A percentile compares a stretch with the other conserved stretches of the same genome.
These are phyloP conservation scores for Aegilops speltoides DNA, from an alignment of 176 grass and related monocot genomes.

Conservation along the genomic window DNA sequence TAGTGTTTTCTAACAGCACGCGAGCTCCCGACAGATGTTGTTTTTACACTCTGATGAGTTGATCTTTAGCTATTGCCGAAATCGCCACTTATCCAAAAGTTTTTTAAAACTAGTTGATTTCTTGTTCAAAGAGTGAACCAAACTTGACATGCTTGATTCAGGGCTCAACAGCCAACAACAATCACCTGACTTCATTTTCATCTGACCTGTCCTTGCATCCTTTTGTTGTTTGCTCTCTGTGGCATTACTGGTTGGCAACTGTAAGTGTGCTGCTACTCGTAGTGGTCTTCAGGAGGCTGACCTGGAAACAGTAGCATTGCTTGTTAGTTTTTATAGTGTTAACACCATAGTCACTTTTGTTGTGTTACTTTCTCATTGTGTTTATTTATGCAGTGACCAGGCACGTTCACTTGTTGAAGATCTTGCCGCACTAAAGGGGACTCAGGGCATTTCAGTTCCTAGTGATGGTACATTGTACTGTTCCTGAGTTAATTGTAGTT, in stretches of 20 bases:
- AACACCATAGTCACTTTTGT: conserved; percentile 8
- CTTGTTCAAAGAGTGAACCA: background rate
- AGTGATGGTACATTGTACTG: conserved; percentile 29
- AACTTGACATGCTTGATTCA: background rate
- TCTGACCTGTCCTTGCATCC: background rate
- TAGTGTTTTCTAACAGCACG: background rate
- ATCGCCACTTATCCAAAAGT: background rate
- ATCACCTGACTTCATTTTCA: background rate
- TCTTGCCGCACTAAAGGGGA: conserved; percentile 47
- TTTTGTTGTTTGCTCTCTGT: conserved; percentile 4
- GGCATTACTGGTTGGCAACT: background rate
- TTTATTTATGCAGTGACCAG: conserved; percentile 44
- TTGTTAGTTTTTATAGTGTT: background rate
- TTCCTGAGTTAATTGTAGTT: conserved; percentile 12
- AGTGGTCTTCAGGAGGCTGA: background rate
- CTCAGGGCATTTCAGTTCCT: conserved; percentile 38
- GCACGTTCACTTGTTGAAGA: conserved; percentile 58
- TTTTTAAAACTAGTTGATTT: background rate
- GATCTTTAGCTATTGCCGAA: background rate
- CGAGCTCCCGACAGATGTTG: background rate
- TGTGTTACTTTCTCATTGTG: background rate
- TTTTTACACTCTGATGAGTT: background rate
- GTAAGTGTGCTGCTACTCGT: background rate
- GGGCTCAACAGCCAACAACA: background rate
- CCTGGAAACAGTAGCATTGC: background rate